Conservation (phyloP, 2,329 filamentous ascomycete species). For the Falciphora oryzae region DNA sequence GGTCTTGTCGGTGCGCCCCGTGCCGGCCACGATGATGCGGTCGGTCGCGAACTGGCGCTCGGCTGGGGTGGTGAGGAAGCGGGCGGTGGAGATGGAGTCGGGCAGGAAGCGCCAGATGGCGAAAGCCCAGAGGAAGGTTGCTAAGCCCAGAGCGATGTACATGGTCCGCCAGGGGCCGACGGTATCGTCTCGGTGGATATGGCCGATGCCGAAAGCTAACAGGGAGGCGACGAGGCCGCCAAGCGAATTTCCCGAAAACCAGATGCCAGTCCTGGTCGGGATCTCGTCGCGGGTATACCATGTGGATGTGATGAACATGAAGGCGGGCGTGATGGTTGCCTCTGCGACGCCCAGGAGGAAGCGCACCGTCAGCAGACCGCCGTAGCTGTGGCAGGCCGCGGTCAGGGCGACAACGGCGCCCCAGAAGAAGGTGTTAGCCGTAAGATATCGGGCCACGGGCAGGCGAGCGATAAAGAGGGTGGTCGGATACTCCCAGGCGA, state of each 20-base stretch:
- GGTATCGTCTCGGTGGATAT: constrained; percentile 30
- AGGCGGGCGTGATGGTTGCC: constrained; percentile 46
- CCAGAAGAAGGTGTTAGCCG: constrained; percentile 14
- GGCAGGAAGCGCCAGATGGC: constrained; percentile 44
- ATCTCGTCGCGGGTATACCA: constrained; percentile 54
- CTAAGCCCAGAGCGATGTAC: constrained; percentile 21
- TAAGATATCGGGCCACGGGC: constrained; percentile 16
- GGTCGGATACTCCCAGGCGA: constrained; percentile 31
- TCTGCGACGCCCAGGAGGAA: constrained; percentile 51
- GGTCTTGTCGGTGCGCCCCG: constrained; percentile 42
- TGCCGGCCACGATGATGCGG: constrained; percentile 43
- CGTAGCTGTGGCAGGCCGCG: constrained; percentile 18
- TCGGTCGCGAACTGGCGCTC: constrained; percentile 44
- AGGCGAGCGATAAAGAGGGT: constrained; percentile 14
- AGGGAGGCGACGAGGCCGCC: constrained; percentile 43
- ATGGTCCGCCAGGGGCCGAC: constrained; percentile 30
- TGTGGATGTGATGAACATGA: constrained; percentile 50
- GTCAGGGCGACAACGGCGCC: constrained; percentile 12
- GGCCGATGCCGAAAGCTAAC: constrained; percentile 50
- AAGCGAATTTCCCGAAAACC: constrained; percentile 47
- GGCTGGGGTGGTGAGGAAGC: constrained; percentile 45
- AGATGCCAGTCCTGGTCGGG: constrained; percentile 47
- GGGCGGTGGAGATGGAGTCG: constrained; percentile 47
- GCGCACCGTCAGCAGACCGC: constrained; percentile 42
- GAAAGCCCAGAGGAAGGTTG: constrained; percentile 37